Conservation (phyloP, 1,284 basidiomycete genomes). For the Prillingera fragicola region DNA sequence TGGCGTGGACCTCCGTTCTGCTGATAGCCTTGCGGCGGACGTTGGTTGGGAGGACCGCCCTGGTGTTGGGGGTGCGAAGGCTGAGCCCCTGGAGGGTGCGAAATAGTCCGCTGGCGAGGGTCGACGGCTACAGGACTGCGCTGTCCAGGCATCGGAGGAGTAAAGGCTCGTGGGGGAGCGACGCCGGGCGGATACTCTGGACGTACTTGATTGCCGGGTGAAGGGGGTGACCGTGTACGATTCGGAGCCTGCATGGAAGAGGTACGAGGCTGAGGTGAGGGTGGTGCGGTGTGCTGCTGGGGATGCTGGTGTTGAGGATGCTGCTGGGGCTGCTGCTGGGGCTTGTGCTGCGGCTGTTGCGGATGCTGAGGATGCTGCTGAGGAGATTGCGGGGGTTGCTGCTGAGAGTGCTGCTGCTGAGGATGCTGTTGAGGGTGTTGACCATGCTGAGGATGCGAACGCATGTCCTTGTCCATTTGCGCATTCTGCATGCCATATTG, state of each 20-base stretch:
- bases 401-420: constrained; percentile 7
- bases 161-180: constrained; percentile 9
- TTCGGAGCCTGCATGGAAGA: constrained; percentile 12
- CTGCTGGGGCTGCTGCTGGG: constrained; percentile 7
- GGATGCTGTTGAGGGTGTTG: constrained; percentile 18
- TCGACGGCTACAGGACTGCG: neutral
- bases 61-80: constrained; percentile 10
- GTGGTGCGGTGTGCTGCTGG: constrained; percentile 12
- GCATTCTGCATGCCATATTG: constrained; percentile 90
- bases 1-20: constrained; percentile 7
- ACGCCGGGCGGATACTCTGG: constrained; percentile 14
- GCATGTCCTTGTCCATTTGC: constrained; percentile 74
- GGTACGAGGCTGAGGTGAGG: constrained; percentile 9
- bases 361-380: constrained; percentile 16
- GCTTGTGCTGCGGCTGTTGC: constrained; percentile 6
- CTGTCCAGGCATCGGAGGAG: neutral
- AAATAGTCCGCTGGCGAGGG: neutral
- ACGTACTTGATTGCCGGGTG: constrained; percentile 11
- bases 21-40: constrained; percentile 5
- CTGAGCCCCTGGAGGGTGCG: constrained; percentile 5
- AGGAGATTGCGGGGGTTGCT: constrained; percentile 8
- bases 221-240: constrained; percentile 13
- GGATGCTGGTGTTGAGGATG: constrained; percentile 17
- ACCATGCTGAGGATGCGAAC: constrained; percentile 6
- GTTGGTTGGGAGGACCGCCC: constrained; percentile 1